Evolutionary conservation across 2,329 filamentous ascomycete species (phyloP), one percentile per base, ranked within the genome.

Genomic region (Remersonia thermophila): DNA sequence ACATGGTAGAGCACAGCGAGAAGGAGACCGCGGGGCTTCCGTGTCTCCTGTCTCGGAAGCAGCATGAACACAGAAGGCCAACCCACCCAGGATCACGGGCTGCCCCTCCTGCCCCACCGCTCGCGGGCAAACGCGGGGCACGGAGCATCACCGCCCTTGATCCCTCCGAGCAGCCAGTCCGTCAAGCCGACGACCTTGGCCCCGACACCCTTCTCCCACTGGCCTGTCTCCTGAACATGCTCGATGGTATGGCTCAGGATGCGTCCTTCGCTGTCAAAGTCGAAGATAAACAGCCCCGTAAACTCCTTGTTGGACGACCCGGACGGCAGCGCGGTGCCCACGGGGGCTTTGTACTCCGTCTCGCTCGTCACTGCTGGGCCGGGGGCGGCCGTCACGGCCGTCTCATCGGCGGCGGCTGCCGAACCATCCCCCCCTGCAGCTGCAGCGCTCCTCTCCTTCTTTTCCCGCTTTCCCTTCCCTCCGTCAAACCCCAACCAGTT

Each of bases 221-320:
- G 76, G 27, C 80, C 75, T 12, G 80, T 78, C 51, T 91, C 80
- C 50, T 95, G 82, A 1, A 83, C 82, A 60, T 93, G 83, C 60
- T 98, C 91, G 51, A 98, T 96, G 0, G 84, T 93, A 57, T 96
- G 91, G 47, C 76, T 85, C 32, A 82, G 60, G 26, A 98, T 76
- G 44, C 85, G 71, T 1, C 91, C 91, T 50, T 93, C 73, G 32
- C 76, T 69, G 53, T 96, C 91, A 55, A 98, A 98, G 46, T 93
- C 84, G 56, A 98, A 98, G 40, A 94, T 80, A 59, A 96, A 98
- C 9, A 96, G 60, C 0, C 91, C 91, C 1, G 78, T 83, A 49
- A 96, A 96, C 52, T 87, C 81, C 51, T 83, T 80, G 42, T 73
- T 72, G 33, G 73, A 70, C 38, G 73, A 71, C 47, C 67, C 58